Percentiles rank a stretch among this genome's conserved stretches.
phyloP scores from a whole-genome alignment of 2,329 filamentous ascomycete genomes.

The Trichoderma sp. region DNA sequence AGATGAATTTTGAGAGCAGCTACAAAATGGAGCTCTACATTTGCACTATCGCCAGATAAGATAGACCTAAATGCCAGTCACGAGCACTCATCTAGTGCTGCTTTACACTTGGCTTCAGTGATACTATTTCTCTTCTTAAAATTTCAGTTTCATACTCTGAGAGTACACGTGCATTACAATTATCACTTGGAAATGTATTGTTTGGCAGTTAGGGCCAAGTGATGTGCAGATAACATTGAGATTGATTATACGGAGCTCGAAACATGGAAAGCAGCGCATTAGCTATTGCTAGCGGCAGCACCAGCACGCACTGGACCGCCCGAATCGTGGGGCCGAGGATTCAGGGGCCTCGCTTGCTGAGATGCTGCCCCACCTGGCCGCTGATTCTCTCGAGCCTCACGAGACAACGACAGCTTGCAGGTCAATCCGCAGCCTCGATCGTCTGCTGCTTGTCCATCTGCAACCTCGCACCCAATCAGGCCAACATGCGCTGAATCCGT shows the following conservation, averaged over 20 bases:
- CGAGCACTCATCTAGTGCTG: neutral
- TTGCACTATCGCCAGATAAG: neutral
- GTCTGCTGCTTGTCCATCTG: conserved; percentile 1
- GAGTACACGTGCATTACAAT: neutral
- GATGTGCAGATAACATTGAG: neutral
- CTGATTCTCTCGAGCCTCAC: conserved; percentile 20
- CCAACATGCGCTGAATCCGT: conserved; percentile 29
- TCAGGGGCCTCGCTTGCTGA: conserved; percentile 26
- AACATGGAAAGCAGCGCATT: neutral
- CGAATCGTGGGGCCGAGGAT: conserved; percentile 25
- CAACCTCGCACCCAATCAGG: conserved; percentile 12
- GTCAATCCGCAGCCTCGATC: conserved; percentile 1
- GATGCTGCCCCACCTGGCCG: conserved; percentile 24
- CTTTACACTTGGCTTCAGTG: neutral
- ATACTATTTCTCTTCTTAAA: neutral
- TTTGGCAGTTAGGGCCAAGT: neutral
- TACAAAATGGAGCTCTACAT: neutral
- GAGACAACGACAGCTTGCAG: conserved; percentile 21
- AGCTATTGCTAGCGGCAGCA: neutral
- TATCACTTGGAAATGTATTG: neutral
- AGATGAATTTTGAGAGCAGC: neutral
- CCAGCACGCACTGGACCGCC: conserved; percentile 4
- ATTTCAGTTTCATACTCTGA: neutral
- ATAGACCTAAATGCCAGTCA: neutral
- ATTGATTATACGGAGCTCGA: neutral